Evolutionary conservation across 2,329 filamentous ascomycete species (phyloP), one percentile per base, ranked within the genome.

Genomic region (Pseudogymnoascus sp.): DNA sequence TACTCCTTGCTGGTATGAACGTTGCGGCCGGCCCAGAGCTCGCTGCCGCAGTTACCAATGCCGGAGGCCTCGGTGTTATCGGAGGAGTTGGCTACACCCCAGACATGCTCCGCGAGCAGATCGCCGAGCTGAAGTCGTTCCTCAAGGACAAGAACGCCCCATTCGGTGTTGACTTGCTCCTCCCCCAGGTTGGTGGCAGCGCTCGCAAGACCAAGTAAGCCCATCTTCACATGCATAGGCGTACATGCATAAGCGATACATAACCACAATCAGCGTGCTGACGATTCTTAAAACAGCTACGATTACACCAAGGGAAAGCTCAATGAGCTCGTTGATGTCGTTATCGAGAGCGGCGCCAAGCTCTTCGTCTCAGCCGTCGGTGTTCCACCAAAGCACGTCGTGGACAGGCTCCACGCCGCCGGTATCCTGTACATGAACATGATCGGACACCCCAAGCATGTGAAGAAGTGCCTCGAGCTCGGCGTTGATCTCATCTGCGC

Each of bases 271-370:
- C 64, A 69, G 61, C 62, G 29, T 61, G 68, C 68, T 69, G 55
- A 73, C 66, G 63, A 38, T 11, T 61, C 62, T 61, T 61, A 65
- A 61, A 61, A 63, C 72, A 97, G 93, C 85, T 96, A 97, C 78
- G 94, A 99, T 79, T 99, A 99, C 82, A 99, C 94, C 73, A 97
- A 99, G 83, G 94, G 94, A 76, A 97, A 97, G 81, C 90, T 99
- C 66, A 82, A 90, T 76, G 90, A 93, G 75, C 86, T 99, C 63
- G 78, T 96, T 74, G 88, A 92, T 74, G 92, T 97, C 73, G 88
- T 97, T 78, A 96, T 99, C 79, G 88, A 95, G 72, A 91, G 88
- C 62, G 91, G 91, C 68, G 90, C 92, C 65, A 92, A 87, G 77
- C 86, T 99, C 64, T 99, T 99, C 80, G 94, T 99, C 71, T 97